Percentiles rank a stretch among this genome's conserved stretches.
phyloP scores from a whole-genome alignment of 352 stramenopile genomes.

The Pythium dissimile region DNA sequence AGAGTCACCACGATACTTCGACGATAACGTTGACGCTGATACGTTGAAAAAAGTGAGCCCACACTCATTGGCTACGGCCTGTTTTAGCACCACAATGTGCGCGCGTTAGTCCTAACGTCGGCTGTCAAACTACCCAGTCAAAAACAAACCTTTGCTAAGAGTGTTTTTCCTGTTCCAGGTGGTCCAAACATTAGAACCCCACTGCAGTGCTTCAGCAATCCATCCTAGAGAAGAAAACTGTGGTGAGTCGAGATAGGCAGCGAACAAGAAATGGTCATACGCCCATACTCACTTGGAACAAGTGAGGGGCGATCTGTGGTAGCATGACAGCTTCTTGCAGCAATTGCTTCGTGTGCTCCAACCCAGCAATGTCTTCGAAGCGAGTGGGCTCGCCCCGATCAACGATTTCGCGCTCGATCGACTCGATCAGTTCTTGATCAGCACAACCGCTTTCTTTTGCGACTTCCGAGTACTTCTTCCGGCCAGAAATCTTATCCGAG shows the following conservation, averaged over 20 bases:
- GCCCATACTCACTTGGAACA: constrained; percentile 73
- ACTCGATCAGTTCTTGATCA: constrained; percentile 81
- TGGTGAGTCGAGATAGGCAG: too few species aligned
- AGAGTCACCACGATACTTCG: constrained; percentile 93
- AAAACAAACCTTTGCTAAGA: constrained; percentile 83
- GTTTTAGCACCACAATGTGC: not conserved
- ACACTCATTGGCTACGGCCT: constrained; percentile 93
- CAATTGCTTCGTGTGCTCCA: constrained; percentile 80
- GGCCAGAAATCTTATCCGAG: constrained; percentile 39
- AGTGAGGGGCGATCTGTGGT: constrained; percentile 74
- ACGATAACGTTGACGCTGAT: constrained; percentile 86
- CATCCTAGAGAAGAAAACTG: constrained; percentile 48
- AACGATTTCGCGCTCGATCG: constrained; percentile 86
- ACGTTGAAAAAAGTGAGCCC: constrained; percentile 99
- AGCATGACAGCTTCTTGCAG: constrained; percentile 85
- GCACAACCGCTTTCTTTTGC: constrained; percentile 68
- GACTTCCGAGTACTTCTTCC: constrained; percentile 76
- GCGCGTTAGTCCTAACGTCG: not conserved
- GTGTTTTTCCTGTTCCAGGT: constrained; percentile 88
- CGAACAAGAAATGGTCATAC: too few species aligned
- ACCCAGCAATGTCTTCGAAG: constrained; percentile 74
- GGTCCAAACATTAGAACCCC: constrained; percentile 85
- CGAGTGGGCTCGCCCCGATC: constrained; percentile 64
- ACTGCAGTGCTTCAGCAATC: constrained; percentile 74
- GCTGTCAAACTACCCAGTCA: not conserved